Conservation (phyloP, 495 filamentous ascomycete species). For the Cercophora scortea region DNA sequence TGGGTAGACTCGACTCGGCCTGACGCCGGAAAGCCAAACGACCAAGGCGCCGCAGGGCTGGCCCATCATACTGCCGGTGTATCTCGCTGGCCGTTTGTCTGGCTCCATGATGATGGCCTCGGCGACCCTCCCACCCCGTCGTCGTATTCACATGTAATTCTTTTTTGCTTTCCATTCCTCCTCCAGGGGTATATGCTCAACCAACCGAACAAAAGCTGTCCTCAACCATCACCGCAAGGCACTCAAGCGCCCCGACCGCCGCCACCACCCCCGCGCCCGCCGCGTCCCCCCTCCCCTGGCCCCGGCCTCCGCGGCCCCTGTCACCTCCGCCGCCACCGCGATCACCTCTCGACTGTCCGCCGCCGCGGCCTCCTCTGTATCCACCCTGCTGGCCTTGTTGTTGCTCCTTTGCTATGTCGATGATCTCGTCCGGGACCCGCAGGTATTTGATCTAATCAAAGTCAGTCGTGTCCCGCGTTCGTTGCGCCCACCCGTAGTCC, state of each 20-base stretch:
- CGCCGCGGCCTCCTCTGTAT: slow-evolving; percentile 63
- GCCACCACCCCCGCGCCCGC: slow-evolving; percentile 2
- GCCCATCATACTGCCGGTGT: too few relatives aligned
- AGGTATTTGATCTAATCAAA: slow-evolving; percentile 87
- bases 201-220: too few relatives aligned
- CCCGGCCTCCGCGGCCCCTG: slow-evolving; percentile 35
- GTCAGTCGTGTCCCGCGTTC: background rate
- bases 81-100: too few relatives aligned
- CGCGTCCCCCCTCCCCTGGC: slow-evolving; percentile 34
- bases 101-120: too few relatives aligned
- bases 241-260: slow-evolving; percentile 4
- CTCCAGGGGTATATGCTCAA: too few relatives aligned
- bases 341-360: slow-evolving; percentile 57
- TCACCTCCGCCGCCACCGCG: slow-evolving; percentile 40
- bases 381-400: slow-evolving; percentile 56
- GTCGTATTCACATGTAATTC: too few relatives aligned
- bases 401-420: slow-evolving; percentile 89
- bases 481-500: background rate
- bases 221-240: background rate
- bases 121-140: too few relatives aligned
- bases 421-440: slow-evolving; percentile 88
- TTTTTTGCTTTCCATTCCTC: too few relatives aligned
- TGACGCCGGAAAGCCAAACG: too few relatives aligned
- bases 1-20: too few relatives aligned
- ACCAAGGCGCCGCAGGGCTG: too few relatives aligned